Percentiles rank a stretch among this genome's conserved stretches.
Evolutionary conservation across 1,139 yeast species (phyloP).

Genomic region (Meyerozyma guilliermondii): DNA sequence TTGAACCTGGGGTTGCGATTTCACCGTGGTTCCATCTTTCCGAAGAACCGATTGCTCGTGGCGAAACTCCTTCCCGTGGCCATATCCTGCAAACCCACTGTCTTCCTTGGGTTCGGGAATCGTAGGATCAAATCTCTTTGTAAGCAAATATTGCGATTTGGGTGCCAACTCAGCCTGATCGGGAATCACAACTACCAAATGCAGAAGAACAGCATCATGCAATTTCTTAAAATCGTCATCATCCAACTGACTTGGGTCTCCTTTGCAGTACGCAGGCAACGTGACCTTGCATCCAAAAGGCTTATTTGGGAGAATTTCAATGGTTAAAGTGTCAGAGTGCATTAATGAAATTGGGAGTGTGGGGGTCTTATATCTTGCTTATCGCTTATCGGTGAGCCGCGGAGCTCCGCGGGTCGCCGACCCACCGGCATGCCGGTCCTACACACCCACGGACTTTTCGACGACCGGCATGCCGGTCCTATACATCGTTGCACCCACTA

Average conservation of each 20-base stretch:
- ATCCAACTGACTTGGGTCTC: conserved; percentile 67
- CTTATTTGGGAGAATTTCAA: conserved; percentile 45
- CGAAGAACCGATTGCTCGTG: conserved; percentile 71
- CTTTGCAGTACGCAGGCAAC: conserved; percentile 59
- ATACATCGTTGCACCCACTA: no score
- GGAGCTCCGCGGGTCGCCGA: conserved; percentile 1
- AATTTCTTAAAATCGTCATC: conserved; percentile 61
- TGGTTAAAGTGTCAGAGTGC: conserved; percentile 22
- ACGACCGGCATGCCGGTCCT: no score
- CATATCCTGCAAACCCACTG: conserved; percentile 53
- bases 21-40: conserved; percentile 76
- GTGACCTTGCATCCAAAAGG: conserved; percentile 65
- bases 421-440: no score
- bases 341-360: conserved; percentile 6
- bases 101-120: conserved; percentile 46
- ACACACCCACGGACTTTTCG: no score
- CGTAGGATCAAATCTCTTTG: conserved; percentile 73
- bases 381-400: not conserved
- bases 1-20: conserved; percentile 82
- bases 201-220: conserved; percentile 57
- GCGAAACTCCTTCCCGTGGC: conserved; percentile 82
- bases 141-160: conserved; percentile 65
- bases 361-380: not conserved
- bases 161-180: conserved; percentile 63
- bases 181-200: conserved; percentile 72